Percentiles rank a stretch among this genome's conserved stretches.
These are phyloP conservation scores for Colletotrichum abscissum DNA, from an alignment of 2,329 filamentous ascomycete species.

Conservation along the genomic window DNA sequence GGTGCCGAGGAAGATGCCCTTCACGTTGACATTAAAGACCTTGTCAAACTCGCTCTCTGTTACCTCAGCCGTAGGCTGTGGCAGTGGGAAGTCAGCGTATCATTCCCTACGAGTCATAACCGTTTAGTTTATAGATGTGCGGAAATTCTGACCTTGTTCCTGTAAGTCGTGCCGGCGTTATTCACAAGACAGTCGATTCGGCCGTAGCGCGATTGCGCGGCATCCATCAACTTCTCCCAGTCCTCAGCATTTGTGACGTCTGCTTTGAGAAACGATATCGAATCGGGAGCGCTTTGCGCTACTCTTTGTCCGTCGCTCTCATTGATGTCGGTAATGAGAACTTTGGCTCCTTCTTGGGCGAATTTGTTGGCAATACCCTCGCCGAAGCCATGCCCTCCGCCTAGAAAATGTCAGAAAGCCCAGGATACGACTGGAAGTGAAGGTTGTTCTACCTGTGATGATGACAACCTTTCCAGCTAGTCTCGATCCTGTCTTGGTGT, in stretches of 20 bases:
- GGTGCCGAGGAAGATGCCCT: constrained; percentile 71
- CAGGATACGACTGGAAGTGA: neutral
- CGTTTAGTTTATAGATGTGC: no score
- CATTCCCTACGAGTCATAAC: no score
- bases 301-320: constrained; percentile 60
- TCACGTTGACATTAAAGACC: constrained; percentile 77
- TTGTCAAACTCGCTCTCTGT: constrained; percentile 74
- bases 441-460: constrained; percentile 4
- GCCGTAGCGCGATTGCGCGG: constrained; percentile 58
- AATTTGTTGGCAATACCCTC: constrained; percentile 71
- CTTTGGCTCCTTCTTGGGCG: constrained; percentile 67
- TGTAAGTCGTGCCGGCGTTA: constrained; percentile 69
- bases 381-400: constrained; percentile 64
- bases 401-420: neutral
- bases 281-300: constrained; percentile 43
- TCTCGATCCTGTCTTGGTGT: neutral
- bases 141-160: constrained; percentile 56
- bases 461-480: constrained; percentile 24
- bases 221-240: constrained; percentile 62
- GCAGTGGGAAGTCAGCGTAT: neutral
- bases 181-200: constrained; percentile 70
- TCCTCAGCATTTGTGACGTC: constrained; percentile 64
- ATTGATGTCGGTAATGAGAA: constrained; percentile 72
- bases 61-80: constrained; percentile 66
- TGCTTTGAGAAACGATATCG: constrained; percentile 52